Evolutionary conservation across 495 filamentous ascomycete species (phyloP).

Genomic region (Aspergillus steynii): DNA sequence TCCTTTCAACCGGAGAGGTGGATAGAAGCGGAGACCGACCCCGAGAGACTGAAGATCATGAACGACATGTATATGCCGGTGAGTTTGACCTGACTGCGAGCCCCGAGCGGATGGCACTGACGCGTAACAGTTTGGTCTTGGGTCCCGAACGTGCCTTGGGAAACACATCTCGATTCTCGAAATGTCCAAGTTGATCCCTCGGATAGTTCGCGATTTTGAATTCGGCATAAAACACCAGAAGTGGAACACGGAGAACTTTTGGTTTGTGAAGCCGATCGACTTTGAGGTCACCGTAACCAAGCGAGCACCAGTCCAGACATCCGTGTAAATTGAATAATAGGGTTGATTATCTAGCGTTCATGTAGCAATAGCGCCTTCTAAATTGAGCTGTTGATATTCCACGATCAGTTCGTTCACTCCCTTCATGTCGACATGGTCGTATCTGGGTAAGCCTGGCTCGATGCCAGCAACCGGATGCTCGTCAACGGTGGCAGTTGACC

Average conservation of each 20-base stretch:
- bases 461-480: constrained; percentile 2
- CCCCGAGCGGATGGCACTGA: constrained; percentile 5
- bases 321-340: background rate
- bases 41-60: constrained; percentile 36
- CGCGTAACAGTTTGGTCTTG: constrained; percentile 44
- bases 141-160: constrained; percentile 46
- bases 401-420: constrained; percentile 34
- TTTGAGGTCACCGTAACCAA: constrained; percentile 30
- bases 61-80: constrained; percentile 48
- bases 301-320: background rate
- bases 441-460: constrained; percentile 11
- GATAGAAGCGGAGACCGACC: constrained; percentile 33
- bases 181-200: constrained; percentile 50
- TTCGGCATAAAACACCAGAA: constrained; percentile 28
- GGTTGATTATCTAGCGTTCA: background rate
- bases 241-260: constrained; percentile 44
- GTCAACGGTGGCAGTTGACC: constrained; percentile 3
- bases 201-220: constrained; percentile 45
- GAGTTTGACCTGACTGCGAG: constrained; percentile 7
- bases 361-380: constrained; percentile 12
- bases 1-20: constrained; percentile 40
- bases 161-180: constrained; percentile 50
- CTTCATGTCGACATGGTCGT: constrained; percentile 32
- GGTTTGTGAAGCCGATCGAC: constrained; percentile 50
- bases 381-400: constrained; percentile 30